Conservation (phyloP, 2,329 filamentous ascomycete genomes). For the Alternaria angustiovoidea region DNA sequence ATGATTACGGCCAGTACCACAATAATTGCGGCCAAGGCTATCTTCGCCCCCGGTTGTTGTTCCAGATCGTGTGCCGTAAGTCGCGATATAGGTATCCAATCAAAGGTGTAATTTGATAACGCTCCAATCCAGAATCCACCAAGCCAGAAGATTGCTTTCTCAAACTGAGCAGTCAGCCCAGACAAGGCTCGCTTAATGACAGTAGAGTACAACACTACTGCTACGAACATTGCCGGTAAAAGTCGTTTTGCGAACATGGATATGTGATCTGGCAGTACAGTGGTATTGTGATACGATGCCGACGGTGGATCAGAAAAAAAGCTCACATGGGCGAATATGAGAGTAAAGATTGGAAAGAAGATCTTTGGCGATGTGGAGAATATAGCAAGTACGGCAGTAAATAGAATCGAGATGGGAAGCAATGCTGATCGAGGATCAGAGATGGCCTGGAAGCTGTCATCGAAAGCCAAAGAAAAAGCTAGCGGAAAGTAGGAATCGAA, state of each 20-base stretch:
- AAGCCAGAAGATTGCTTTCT: constrained; percentile 89
- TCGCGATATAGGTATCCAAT: constrained; percentile 89
- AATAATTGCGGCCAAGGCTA: constrained; percentile 80
- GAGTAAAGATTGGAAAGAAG: constrained; percentile 83
- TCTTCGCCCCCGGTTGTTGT: constrained; percentile 86
- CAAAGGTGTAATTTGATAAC: constrained; percentile 92
- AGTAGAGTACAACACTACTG: constrained; percentile 83
- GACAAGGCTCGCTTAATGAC: constrained; percentile 77
- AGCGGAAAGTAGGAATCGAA: constrained; percentile 92
- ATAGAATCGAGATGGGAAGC: constrained; percentile 78
- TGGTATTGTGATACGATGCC: constrained; percentile 58
- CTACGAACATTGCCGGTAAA: constrained; percentile 84
- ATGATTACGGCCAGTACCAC: constrained; percentile 72
- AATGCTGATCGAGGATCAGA: constrained; percentile 80
- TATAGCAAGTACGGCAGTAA: constrained; percentile 76
- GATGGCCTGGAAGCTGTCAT: constrained; percentile 69
- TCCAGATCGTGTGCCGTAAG: constrained; percentile 86
- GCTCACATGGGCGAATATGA: constrained; percentile 86
- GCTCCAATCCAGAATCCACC: constrained; percentile 89
- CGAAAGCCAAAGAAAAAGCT: constrained; percentile 77
- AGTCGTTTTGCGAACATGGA: constrained; percentile 77
- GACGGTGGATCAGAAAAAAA: constrained; percentile 85
- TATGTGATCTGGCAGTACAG: constrained; percentile 58
- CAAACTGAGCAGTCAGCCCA: constrained; percentile 79
- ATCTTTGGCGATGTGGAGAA: constrained; percentile 78